These are phyloP conservation scores for Phascolomyces articulosus DNA, from an alignment of 371 early-diverging fungal genomes.

Conservation along the genomic window DNA sequence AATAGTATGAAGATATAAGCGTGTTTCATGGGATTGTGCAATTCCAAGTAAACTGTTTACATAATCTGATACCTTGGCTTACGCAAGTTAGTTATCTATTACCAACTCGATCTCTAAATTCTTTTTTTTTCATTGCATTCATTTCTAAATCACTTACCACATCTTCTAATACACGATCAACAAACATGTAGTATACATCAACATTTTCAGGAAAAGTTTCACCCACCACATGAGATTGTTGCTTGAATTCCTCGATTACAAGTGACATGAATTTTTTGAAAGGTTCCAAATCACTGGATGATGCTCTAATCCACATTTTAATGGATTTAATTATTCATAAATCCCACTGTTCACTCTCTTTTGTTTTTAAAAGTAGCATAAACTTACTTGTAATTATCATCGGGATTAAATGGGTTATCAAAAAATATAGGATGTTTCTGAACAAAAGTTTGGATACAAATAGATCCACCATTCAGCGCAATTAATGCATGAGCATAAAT, in stretches of 20 bases:
- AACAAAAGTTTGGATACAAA: slow-evolving; percentile 80
- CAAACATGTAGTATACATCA: slow-evolving; percentile 60
- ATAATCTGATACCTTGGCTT: slow-evolving; percentile 50
- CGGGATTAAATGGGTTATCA: slow-evolving; percentile 70
- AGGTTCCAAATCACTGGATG: slow-evolving; percentile 35
- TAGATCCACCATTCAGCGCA: slow-evolving; percentile 78
- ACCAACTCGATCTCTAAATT: neutral
- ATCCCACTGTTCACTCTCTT: neutral
- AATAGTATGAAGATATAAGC: slow-evolving; percentile 41
- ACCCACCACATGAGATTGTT: slow-evolving; percentile 66
- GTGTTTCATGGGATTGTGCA: slow-evolving; percentile 34
- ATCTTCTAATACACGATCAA: slow-evolving; percentile 70
- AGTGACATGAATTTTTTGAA: slow-evolving; percentile 47
- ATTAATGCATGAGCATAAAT: slow-evolving; percentile 68
- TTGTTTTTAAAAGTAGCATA: neutral
- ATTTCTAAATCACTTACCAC: slow-evolving; percentile 46
- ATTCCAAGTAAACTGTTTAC: slow-evolving; percentile 38
- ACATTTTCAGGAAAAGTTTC: slow-evolving; percentile 72
- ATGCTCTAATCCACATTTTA: slow-evolving; percentile 15
- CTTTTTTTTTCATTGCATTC: neutral
- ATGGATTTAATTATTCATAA: neutral
- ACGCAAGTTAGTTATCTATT: slow-evolving; percentile 19
- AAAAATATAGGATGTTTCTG: slow-evolving; percentile 88
- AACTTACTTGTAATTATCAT: slow-evolving; percentile 60
- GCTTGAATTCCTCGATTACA: slow-evolving; percentile 55